phyloP scores from a whole-genome alignment of 1,139 yeast species.

The Martiniozyma asiatica region DNA sequence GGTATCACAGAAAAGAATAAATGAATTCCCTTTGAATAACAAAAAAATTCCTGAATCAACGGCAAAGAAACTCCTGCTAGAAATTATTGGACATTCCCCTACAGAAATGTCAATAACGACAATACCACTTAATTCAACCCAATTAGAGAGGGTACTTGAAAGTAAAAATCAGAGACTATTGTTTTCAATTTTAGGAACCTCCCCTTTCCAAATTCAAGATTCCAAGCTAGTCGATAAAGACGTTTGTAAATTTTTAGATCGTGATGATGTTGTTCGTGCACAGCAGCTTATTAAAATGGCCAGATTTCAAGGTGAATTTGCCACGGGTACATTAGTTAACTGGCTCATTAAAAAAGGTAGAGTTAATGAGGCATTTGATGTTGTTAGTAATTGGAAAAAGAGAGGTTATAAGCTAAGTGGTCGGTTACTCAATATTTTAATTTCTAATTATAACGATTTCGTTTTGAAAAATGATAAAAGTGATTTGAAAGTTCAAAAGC shows the following conservation, averaged over 20 bases:
- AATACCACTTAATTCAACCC: no score
- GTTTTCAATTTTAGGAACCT: conserved; percentile 44
- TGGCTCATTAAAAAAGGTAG: conserved; percentile 31
- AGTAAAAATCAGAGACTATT: conserved; percentile 32
- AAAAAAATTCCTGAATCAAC: no score
- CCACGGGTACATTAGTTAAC: conserved; percentile 46
- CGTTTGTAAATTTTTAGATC: conserved; percentile 35
- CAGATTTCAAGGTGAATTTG: conserved; percentile 39
- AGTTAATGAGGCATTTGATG: conserved; percentile 35
- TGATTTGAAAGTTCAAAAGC: conserved; percentile 16
- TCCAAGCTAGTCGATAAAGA: conserved; percentile 43
- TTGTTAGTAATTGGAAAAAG: conserved; percentile 43
- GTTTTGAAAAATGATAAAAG: conserved; percentile 16
- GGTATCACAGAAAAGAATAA: no score
- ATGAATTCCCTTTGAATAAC: no score
- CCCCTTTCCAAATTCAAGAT: conserved; percentile 43
- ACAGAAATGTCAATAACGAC: no score
- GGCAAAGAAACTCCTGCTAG: no score
- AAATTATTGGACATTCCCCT: no score
- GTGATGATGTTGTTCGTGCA: conserved; percentile 42
- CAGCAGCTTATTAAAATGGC: conserved; percentile 39
- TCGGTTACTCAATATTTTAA: conserved; percentile 42
- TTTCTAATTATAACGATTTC: conserved; percentile 41
- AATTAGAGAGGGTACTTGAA: conserved; percentile 21
- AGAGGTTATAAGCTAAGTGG: conserved; percentile 46